A percentile compares a stretch with the other conserved stretches of the same genome.
Evolutionary conservation across 805 yeast species (phyloP).

Genomic region (Ogataea salicorniae): DNA sequence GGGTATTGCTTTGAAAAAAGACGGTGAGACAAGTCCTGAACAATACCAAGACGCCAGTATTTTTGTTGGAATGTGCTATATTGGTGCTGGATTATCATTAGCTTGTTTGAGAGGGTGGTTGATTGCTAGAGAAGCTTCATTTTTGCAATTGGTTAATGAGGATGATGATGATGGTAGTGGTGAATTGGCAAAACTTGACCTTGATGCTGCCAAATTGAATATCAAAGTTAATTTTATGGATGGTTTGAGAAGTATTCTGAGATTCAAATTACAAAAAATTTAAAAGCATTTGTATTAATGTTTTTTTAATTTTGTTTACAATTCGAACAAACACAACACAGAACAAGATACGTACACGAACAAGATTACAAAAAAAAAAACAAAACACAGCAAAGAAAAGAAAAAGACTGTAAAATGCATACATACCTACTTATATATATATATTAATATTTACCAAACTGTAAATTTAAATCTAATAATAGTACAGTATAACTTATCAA

Average conservation of each 20-base stretch:
- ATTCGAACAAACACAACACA: too few species aligned
- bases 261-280: constrained; percentile 11
- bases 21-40: constrained; percentile 33
- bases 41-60: constrained; percentile 51
- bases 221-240: constrained; percentile 9
- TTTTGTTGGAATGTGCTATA: constrained; percentile 53
- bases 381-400: too few species aligned
- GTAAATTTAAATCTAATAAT: too few species aligned
- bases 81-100: constrained; percentile 39
- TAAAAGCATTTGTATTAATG: neutral
- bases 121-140: constrained; percentile 40
- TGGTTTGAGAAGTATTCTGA: constrained; percentile 4
- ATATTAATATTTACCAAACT: too few species aligned
- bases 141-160: neutral
- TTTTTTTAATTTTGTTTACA: too few species aligned
- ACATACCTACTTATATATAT: too few species aligned
- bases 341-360: too few species aligned
- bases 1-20: constrained; percentile 45
- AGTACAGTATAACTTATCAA: too few species aligned
- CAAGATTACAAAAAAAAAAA: too few species aligned
- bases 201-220: constrained; percentile 19
- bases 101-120: constrained; percentile 50
- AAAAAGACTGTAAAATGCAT: too few species aligned
- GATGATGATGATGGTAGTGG: constrained; percentile 18
- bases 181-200: constrained; percentile 6